Conservation (phyloP, 148 eudicot species). For the Vaccinium vitisidaea region DNA sequence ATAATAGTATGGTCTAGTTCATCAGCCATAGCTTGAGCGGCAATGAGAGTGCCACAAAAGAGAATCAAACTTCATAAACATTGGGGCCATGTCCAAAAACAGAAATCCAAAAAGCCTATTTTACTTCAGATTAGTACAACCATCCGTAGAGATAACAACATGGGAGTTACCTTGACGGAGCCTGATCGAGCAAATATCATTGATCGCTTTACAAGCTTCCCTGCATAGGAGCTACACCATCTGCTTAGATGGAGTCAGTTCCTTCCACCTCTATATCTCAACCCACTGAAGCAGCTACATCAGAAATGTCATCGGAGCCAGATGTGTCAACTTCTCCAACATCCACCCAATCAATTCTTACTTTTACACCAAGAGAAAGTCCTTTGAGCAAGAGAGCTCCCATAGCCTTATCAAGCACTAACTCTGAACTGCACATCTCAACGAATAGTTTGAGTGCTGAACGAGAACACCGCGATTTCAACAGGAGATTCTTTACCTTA, state of each 20-base stretch:
- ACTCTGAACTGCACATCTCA: constrained; percentile 33
- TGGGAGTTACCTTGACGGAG: not conserved
- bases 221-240: not conserved
- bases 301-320: constrained; percentile 24
- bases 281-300: constrained; percentile 34
- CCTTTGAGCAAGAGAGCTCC: constrained; percentile 26
- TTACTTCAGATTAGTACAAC: not conserved
- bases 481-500: constrained; percentile 24
- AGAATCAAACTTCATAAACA: not conserved
- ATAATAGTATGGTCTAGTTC: not conserved
- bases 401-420: constrained; percentile 32
- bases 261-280: constrained; percentile 7
- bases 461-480: constrained; percentile 15
- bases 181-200: constrained; percentile 2
- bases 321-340: constrained; percentile 20
- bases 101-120: constrained; percentile 5
- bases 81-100: not conserved
- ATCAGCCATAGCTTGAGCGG: not conserved
- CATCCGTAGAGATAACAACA: not conserved
- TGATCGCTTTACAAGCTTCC: not conserved
- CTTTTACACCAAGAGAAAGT: constrained; percentile 16
- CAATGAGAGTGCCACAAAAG: not conserved
- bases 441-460: constrained; percentile 24
- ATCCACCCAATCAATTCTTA: constrained; percentile 13
- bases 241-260: not conserved